phyloP scores from a whole-genome alignment of 257 asterid species.

The Solanum tarijense region DNA sequence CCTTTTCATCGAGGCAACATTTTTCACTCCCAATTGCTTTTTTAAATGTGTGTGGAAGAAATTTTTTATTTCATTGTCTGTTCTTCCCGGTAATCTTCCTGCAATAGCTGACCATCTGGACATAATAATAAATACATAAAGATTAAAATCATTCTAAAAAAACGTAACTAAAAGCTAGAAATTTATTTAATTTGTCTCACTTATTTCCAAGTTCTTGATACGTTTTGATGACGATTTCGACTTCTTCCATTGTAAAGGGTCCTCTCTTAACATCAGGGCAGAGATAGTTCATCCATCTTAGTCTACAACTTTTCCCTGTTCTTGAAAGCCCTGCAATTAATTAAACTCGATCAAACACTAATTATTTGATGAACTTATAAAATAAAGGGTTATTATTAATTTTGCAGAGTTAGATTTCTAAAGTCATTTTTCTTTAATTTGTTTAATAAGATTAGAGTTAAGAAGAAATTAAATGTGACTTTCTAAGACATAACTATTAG shows the following conservation, averaged over 20 bases:
- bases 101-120: constrained; percentile 6
- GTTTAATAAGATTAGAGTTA: no score
- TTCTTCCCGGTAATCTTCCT: not conserved
- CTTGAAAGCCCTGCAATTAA: constrained; percentile 5
- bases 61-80: constrained; percentile 3
- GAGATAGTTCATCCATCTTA: constrained; percentile 6
- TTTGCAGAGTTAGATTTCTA: not conserved
- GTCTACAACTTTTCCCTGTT: constrained; percentile 9
- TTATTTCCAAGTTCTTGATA: constrained; percentile 1
- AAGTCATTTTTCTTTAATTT: no score
- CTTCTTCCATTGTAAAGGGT: not conserved
- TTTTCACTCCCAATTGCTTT: not conserved
- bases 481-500: not conserved
- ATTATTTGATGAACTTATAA: no score
- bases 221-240: not conserved
- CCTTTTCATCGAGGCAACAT: not conserved
- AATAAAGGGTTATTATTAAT: no score
- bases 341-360: not conserved
- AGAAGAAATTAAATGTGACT: not conserved
- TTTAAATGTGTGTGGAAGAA: constrained; percentile 2
- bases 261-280: not conserved
- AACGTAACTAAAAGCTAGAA: not conserved
- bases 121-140: not conserved
- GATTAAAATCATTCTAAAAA: not conserved
- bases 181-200: not conserved